phyloP scores from a whole-genome alignment of 2,329 filamentous ascomycete genomes.

The Chaetoscypha palmicola region DNA sequence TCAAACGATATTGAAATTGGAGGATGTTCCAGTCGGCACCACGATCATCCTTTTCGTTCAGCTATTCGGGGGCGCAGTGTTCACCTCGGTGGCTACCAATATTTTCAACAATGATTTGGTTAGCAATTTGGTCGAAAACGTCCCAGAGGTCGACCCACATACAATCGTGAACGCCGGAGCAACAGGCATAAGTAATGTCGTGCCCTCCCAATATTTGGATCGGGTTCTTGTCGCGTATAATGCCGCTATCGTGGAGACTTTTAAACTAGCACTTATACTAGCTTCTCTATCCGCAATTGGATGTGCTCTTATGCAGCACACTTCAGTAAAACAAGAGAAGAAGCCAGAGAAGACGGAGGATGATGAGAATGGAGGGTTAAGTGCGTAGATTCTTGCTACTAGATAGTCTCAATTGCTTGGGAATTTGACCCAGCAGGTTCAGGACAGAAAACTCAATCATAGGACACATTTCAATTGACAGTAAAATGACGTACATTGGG shows the following conservation, averaged over 20 bases:
- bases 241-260: conserved; percentile 36
- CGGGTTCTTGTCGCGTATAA: conserved; percentile 48
- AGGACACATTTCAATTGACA: too few species aligned
- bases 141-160: conserved; percentile 37
- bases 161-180: conserved; percentile 46
- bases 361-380: too few species aligned
- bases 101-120: conserved; percentile 40
- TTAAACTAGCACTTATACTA: neutral
- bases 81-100: conserved; percentile 28
- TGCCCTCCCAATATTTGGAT: conserved; percentile 35
- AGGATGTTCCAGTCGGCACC: conserved; percentile 23
- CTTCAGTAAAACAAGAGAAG: too few species aligned
- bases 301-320: too few species aligned
- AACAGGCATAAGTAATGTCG: conserved; percentile 40
- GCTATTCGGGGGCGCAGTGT: conserved; percentile 30
- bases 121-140: conserved; percentile 37
- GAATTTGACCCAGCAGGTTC: too few species aligned
- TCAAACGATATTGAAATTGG: conserved; percentile 16
- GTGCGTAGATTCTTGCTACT: too few species aligned
- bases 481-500: too few species aligned
- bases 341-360: too few species aligned
- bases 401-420: too few species aligned
- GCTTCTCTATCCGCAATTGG: too few species aligned
- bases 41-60: conserved; percentile 29
- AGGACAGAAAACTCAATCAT: too few species aligned